Evolutionary conservation across 2,329 filamentous ascomycete species (phyloP).

Genomic region (Metarhizium album): DNA sequence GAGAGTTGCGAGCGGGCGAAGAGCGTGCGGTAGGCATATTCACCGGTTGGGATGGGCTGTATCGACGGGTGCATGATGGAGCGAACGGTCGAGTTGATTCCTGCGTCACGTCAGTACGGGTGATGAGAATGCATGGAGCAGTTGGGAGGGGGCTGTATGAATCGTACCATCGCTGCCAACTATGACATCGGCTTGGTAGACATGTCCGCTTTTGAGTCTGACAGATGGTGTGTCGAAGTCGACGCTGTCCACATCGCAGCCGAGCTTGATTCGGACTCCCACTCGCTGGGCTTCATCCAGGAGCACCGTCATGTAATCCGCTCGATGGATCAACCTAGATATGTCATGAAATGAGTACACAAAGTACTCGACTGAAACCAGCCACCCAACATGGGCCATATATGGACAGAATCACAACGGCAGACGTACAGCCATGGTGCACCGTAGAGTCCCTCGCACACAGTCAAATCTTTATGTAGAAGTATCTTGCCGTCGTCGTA

Average conservation of each 20-base stretch:
- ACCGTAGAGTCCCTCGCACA: slow-evolving; percentile 9
- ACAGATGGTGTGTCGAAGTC: slow-evolving; percentile 6
- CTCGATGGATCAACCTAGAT: slow-evolving; percentile 9
- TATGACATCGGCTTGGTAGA: slow-evolving; percentile 8
- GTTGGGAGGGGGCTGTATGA: neutral
- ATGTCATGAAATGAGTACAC: neutral
- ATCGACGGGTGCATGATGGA: slow-evolving; percentile 7
- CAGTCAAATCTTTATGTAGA: slow-evolving; percentile 5
- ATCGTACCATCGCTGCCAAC: slow-evolving; percentile 9
- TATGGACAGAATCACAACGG: neutral
- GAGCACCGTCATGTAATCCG: slow-evolving; percentile 9
- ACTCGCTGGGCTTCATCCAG: slow-evolving; percentile 6
- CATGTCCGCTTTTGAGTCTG: slow-evolving; percentile 4
- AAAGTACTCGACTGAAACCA: neutral
- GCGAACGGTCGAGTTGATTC: slow-evolving; percentile 6
- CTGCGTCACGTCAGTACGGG: neutral
- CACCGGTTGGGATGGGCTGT: neutral
- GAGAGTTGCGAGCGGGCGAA: slow-evolving; percentile 4
- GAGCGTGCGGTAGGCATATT: slow-evolving; percentile 9
- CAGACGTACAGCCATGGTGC: slow-evolving; percentile 12
- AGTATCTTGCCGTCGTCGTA: slow-evolving; percentile 3
- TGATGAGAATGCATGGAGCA: neutral
- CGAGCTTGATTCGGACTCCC: slow-evolving; percentile 5
- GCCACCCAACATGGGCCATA: neutral
- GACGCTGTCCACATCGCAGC: slow-evolving; percentile 5